phyloP scores from a whole-genome alignment of 2,329 filamentous ascomycete genomes.

The Colletotrichum sp. region DNA sequence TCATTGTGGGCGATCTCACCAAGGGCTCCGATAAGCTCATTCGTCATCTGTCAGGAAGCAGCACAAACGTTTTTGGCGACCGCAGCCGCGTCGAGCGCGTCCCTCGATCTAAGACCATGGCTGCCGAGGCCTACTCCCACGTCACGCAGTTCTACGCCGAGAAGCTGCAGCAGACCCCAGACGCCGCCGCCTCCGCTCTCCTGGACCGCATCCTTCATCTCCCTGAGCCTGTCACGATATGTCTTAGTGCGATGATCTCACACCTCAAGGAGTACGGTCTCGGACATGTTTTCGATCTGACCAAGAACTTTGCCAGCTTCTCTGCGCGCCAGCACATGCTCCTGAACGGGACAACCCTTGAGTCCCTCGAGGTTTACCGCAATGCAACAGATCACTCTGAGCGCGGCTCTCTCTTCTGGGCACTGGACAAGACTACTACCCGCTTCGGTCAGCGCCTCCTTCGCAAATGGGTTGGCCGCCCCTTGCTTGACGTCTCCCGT shows the following conservation, averaged over 20 bases:
- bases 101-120: slow-evolving; percentile 78
- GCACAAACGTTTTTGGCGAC: slow-evolving; percentile 91
- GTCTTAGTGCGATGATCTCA: slow-evolving; percentile 94
- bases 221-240: slow-evolving; percentile 86
- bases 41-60: slow-evolving; percentile 86
- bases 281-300: slow-evolving; percentile 93
- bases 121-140: slow-evolving; percentile 84
- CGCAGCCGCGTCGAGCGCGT: slow-evolving; percentile 84
- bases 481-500: slow-evolving; percentile 75
- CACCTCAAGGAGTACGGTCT: slow-evolving; percentile 91
- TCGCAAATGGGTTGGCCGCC: slow-evolving; percentile 93
- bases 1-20: slow-evolving; percentile 89
- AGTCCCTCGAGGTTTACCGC: slow-evolving; percentile 92
- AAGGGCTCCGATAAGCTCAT: slow-evolving; percentile 92
- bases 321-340: slow-evolving; percentile 95
- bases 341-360: slow-evolving; percentile 91
- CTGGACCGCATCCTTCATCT: slow-evolving; percentile 87
- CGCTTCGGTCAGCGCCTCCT: slow-evolving; percentile 87
- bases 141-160: slow-evolving; percentile 92
- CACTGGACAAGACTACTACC: slow-evolving; percentile 89
- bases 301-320: slow-evolving; percentile 97
- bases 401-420: slow-evolving; percentile 94
- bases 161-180: slow-evolving; percentile 67
- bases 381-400: slow-evolving; percentile 88
- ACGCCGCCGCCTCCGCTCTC: slow-evolving; percentile 57